Evolutionary conservation across 371 early-diverging fungal genomes (phyloP), one percentile per base, ranked within the genome.

Genomic region (Chytridiales sp.): DNA sequence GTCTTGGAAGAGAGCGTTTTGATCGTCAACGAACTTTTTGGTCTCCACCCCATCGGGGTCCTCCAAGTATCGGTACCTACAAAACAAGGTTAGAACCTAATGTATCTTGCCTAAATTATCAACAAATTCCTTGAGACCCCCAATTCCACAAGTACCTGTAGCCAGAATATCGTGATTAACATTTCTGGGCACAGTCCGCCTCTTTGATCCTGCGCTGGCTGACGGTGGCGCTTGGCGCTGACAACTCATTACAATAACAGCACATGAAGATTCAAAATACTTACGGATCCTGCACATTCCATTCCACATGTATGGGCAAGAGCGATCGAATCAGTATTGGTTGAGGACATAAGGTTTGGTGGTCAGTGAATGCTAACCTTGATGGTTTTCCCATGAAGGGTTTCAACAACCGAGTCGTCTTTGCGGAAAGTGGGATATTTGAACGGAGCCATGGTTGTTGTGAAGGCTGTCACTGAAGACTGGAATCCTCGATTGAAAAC

Each of bases 11-110:
- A 74, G 42, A 47, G 53, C 41, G 57, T 72, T 73, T 39, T 77
- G 73, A 2, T 54, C 66, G 8, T 67, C 60, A 11, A 74, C 73
- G 43, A 77, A 77, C 1, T 47, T 64, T 57, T 63, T 54, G 29
- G 74, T 74, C 38, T 68, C 70, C 2, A 52, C 61, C 17, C 64
- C 59, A 52, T 77, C 73, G 9, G 75, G 78, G 48, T 77, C 72
- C 49, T 77, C 78, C 1, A 77, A 55, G 62, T 66, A 66, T 2
- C 75, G 61, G 60, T 70, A 77, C n/a, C n/a, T n/a, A n/a, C n/a
- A n/a, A n/a, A n/a, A n/a, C n/a, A n/a, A n/a, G 8, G 59, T n/a
- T n/a, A n/a, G n/a, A n/a, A n/a, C n/a, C n/a, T n/a, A n/a, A n/a
- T n/a, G n/a, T n/a, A n/a, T n/a, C n/a, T n/a, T n/a, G n/a, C n/a